phyloP scores from a whole-genome alignment of 768 basidiomycete species.

The Saitozyma podzolica region DNA sequence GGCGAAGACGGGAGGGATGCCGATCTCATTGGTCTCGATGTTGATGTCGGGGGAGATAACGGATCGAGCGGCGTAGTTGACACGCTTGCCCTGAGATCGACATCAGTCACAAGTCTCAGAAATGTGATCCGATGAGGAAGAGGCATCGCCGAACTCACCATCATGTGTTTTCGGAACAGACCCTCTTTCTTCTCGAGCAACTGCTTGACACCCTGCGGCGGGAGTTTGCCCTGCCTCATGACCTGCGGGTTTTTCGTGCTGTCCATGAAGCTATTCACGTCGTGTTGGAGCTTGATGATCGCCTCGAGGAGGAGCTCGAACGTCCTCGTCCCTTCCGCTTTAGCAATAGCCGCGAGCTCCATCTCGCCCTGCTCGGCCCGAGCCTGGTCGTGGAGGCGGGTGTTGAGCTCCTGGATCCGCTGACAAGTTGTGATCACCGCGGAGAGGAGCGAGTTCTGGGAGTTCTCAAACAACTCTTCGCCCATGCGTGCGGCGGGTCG shows the following conservation, averaged over 20 bases:
- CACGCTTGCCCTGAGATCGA: conserved; percentile 81
- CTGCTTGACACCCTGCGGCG: conserved; percentile 93
- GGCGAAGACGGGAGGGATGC: conserved; percentile 95
- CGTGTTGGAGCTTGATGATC: conserved; percentile 84
- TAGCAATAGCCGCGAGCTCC: conserved; percentile 61
- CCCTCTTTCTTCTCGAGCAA: conserved; percentile 98
- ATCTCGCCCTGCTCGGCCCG: conserved; percentile 35
- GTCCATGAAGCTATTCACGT: conserved; percentile 97
- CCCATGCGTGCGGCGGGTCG: conserved; percentile 89
- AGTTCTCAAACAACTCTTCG: conserved; percentile 90
- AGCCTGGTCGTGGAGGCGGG: conserved; percentile 56
- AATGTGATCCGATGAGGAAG: neutral
- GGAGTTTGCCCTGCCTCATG: conserved; percentile 82
- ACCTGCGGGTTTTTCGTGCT: conserved; percentile 88
- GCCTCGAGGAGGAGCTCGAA: conserved; percentile 73
- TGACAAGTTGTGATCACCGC: conserved; percentile 78
- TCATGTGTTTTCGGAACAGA: conserved; percentile 97
- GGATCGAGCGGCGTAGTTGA: conserved; percentile 99
- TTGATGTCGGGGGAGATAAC: conserved; percentile 99
- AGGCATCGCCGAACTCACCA: conserved; percentile 62
- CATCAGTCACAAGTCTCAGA: neutral
- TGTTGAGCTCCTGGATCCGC: conserved; percentile 65
- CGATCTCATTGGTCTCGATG: conserved; percentile 98
- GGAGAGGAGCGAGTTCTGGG: conserved; percentile 86
- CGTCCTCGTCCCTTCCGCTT: conserved; percentile 57